Percentiles rank a stretch among this genome's conserved stretches.
Evolutionary conservation across 345 rosid genomes (phyloP).

Genomic region (Citrus unshiu): DNA sequence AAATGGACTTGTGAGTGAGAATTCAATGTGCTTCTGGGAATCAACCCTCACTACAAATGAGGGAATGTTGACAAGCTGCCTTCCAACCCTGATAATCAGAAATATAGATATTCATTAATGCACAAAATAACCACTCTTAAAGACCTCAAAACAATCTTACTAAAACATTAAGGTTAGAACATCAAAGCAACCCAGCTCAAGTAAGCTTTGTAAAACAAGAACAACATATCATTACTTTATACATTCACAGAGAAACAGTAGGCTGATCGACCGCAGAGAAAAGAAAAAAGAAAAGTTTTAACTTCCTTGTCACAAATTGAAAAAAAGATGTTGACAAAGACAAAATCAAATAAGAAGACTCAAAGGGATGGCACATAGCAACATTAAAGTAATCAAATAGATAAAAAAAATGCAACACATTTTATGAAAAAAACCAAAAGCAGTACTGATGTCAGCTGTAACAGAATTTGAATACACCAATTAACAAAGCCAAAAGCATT

Average conservation of each 20-base stretch:
- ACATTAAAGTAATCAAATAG: neutral
- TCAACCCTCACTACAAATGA: slow-evolving; percentile 40
- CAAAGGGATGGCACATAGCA: neutral
- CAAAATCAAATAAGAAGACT: neutral
- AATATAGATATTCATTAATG: neutral
- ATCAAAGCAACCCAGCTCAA: neutral
- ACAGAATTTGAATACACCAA: neutral
- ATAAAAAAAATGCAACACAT: neutral
- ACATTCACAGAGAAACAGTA: neutral
- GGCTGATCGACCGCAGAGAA: neutral
- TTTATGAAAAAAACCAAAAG: neutral
- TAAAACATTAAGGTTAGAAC: neutral
- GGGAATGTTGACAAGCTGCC: slow-evolving; percentile 37
- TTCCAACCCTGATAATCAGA: slow-evolving; percentile 27
- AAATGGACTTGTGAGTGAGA: slow-evolving; percentile 29
- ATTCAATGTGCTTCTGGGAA: slow-evolving; percentile 36
- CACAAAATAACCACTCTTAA: neutral
- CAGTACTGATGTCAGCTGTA: neutral
- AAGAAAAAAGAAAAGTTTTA: neutral
- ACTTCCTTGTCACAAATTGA: neutral
- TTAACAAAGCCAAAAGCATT: too few species aligned
- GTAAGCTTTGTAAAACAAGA: neutral
- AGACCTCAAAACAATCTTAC: neutral
- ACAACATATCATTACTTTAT: neutral
- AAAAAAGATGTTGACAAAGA: neutral